Base-by-base conservation (phyloP, 75 land plant species). In the Ceratopteris richardii region DNA sequence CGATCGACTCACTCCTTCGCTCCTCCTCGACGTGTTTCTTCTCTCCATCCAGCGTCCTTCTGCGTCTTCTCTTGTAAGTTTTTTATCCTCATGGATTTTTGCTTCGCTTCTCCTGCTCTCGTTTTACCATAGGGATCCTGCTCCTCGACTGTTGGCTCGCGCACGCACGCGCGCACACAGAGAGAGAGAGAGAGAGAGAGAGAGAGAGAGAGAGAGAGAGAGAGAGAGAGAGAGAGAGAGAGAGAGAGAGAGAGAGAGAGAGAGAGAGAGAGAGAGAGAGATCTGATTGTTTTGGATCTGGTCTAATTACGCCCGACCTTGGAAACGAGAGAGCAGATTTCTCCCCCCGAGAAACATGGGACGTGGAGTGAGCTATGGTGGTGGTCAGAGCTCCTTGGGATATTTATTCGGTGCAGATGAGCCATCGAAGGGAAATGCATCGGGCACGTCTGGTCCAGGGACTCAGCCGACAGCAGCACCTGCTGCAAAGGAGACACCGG, bases 351-450 rank as follows among this genome's bases (percentile, higher is more conserved):
- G 37, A 62, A 53, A 33, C 46, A 80, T 76, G 82, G 79, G 73
- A 60, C 69, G 82, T 52, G 82, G 82, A 41, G 80, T 65, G 25
- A 80, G 80, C 55, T 64, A 52, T 47, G 82, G 82, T 11, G 82
- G 82, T 44, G 82, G 82, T 14, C 71, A 76, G 23, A 80, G 82
- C 51, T 80, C 82, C 11, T 50, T 80, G 36, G 82, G 82, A 10
- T 80, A 80, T 56, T 69, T 80, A 13, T 80, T 80, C 64, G 80
- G 79, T 14, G 56, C 70, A n/a, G 72, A 63, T 47, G 71, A 63
- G 47, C 53, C 71, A 56, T 41, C 71, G 47, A 57, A 29, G 30
- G 37, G 7, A 4, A 9, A 3, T 4, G 7, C 37, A 33, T 33
- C 37, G 9, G 37, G 37, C 37, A 33, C 37, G 9, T 4, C 37